Percentiles rank a stretch among this genome's conserved stretches.
Conservation (phyloP, 169 alveolate species). For the Miamiensis avidus region DNA sequence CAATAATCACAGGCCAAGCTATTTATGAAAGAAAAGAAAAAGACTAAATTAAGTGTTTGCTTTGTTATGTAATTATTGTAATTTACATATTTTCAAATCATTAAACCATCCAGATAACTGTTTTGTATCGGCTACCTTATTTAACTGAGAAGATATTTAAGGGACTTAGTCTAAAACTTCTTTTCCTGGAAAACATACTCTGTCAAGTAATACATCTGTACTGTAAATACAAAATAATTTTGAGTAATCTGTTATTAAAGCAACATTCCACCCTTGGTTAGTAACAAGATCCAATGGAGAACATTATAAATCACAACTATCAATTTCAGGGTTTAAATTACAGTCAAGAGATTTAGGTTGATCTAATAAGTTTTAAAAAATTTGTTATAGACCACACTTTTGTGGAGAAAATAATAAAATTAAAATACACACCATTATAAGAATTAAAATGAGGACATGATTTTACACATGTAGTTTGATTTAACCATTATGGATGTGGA, state of each 20-base stretch:
- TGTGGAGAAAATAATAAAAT: no score
- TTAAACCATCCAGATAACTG: neutral
- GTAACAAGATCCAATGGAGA: no score
- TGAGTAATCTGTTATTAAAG: neutral
- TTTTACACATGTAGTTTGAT: neutral
- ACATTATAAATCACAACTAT: neutral
- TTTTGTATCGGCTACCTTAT: neutral
- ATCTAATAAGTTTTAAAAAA: neutral
- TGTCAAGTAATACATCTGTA: neutral
- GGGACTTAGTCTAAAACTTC: neutral
- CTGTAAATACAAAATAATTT: neutral
- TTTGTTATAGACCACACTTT: no score
- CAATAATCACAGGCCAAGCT: constrained; percentile 7
- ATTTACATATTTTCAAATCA: no score
- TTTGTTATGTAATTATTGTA: no score
- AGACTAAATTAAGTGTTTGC: no score
- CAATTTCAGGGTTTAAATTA: neutral
- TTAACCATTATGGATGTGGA: neutral
- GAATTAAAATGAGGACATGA: neutral
- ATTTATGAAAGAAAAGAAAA: no score
- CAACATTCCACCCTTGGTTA: neutral
- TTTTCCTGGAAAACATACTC: neutral
- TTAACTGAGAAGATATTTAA: no score
- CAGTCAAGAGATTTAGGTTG: neutral
- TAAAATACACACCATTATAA: neutral